Base-by-base conservation (phyloP, 2,329 filamentous ascomycete species). In the Tolypocladium album region DNA sequence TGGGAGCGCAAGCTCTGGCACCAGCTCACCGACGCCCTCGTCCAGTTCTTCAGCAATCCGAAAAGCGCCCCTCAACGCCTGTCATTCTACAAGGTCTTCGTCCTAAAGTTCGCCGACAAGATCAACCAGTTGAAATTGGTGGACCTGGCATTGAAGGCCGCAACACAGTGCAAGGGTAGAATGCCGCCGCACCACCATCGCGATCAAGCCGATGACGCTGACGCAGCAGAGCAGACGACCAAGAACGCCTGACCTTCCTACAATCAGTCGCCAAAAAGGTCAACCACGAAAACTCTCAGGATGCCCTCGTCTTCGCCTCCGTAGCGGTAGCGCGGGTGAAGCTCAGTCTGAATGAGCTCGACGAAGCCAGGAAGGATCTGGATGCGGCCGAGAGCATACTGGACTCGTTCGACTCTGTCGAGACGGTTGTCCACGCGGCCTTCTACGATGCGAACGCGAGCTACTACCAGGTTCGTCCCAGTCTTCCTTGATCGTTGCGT, bases 1-100 rank as follows among this genome's bases (percentile, higher is more conserved):
- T 99, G 94, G 94, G 94, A 99, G 81, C 88, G 93, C 70, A 97
- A 97, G 79, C 84, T 99, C 77, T 99, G 94, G 94, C 94, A 99
- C 79, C 92, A 99, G 78, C 88, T 99, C 67, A 99, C 94, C 42
- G 89, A 96, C 71, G 82, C 88, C 58, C 84, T 99, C 60, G 81
- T 96, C 67, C 83, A 89, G 66, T 97, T 93, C 83, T 99, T 97
- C 79, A 87, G 87, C 70, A 79, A 90, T 68, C 83, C 89, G 53
- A 85, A 87, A 71, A 97, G 92, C 76, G 88, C 86, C 60, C 81
- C 85, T 61, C 91, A 96, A 78, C 88, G 93, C 71, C 84, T 99
- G 78, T 81, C 87, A 62, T 88, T 99, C 75, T 99, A 94, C 82
- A 91, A 94, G 78, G 87, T 86, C 68, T 99, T 99, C 79, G 89